Base-by-base conservation (phyloP, 1,284 basidiomycete genomes). In the Boletellus dicymbophilus region DNA sequence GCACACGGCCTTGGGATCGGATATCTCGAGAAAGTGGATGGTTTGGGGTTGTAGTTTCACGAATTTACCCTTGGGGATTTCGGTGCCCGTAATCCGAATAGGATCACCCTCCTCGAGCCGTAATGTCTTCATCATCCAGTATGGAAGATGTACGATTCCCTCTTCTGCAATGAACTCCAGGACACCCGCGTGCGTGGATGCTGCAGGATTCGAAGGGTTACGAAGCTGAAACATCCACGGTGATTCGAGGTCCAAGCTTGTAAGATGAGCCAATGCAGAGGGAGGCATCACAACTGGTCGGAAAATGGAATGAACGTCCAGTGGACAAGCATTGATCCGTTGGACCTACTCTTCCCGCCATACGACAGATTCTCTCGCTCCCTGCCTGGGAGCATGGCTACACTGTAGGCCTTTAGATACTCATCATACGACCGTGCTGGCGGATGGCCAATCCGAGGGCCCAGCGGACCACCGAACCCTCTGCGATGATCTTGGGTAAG, bases 51-150 rank as follows among this genome's bases (percentile, higher is more conserved):
- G 97, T 36, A 99, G 77, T 72, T 99, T 99, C 65, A 98, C 93
- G 56, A 96, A 80, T 72, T 95, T 94, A 55, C 97, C 97, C 73
- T 99, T 98, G 0, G 87, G 87, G 13, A 98, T 78, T 51, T 89
- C 85, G 0, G 89, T 80, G 2, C 95, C 95, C 2, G 89, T 95
- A 37, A 99, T 85, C 31, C 95, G 86, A 54, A 99, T 91, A 6
- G 93, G 87, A 72, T 99, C 96, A 13, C 97, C 97, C 69, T 99
- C 97, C 44, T 88, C 88, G 25, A 99, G 74, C 23, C 90, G 82
- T 10, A 99, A 76, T 9, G 93, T 93, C 71, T 91, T 93, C 97
- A 99, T 99, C 94, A 99, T 98, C 97, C 97, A 99, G 56, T 94
- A 91, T 0, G 97, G 97, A 13, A 99, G 77, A 73, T 99, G 91